Base-by-base conservation (phyloP, 2,329 filamentous ascomycete genomes). In the Aspergillus tanneri region DNA sequence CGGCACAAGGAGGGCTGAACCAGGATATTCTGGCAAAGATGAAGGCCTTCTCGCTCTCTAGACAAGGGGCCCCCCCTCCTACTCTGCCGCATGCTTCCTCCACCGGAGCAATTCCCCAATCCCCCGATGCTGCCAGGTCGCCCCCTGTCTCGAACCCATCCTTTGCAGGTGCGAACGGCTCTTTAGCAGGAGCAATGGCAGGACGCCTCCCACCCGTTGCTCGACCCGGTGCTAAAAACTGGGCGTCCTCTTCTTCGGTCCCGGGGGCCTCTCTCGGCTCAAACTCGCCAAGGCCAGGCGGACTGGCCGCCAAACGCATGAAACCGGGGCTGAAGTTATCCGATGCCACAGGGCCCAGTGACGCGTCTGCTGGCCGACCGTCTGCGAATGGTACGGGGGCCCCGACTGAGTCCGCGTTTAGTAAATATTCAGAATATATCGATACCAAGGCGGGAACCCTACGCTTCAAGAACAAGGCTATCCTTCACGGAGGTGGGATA, bases 381-480 rank as follows among this genome's bases (percentile, higher is more conserved):
- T 48, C 58, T 11, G 62, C 59, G 43, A 46, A 50, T 49, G 45
- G 60, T 46, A 14, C 56, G 44, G 32, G 66, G 42, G 70, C 72
- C 12, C 76, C 76, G 3, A 25, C 66, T 41, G 71, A 74, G 19
- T 77, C 77, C 5, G 71, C 78, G 43, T 80, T 89, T 67, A 83
- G 81, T 62, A 85, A 86, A 61, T 88, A 85, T 60, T 77, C 84
- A 24, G 85, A 96, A 55, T 93, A 88, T 63, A 88, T 99, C 51
- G 91, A 99, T 65, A 86, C 90, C 0, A 88, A 96, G 63, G 89
- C 89, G 42, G 93, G 93, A 9, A 95, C 87, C 59, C 77, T 99
- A 54, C 95, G 86, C 7, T 99, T 99, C 72, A 88, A 90, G 60
- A 91, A 90, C 57, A 95, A 95, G 57, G 93, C 93, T 9, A 83